Percentiles rank a stretch among this genome's conserved stretches.
phyloP scores from a whole-genome alignment of 2,329 filamentous ascomycete species.

The Dichotomopilus funicola region DNA sequence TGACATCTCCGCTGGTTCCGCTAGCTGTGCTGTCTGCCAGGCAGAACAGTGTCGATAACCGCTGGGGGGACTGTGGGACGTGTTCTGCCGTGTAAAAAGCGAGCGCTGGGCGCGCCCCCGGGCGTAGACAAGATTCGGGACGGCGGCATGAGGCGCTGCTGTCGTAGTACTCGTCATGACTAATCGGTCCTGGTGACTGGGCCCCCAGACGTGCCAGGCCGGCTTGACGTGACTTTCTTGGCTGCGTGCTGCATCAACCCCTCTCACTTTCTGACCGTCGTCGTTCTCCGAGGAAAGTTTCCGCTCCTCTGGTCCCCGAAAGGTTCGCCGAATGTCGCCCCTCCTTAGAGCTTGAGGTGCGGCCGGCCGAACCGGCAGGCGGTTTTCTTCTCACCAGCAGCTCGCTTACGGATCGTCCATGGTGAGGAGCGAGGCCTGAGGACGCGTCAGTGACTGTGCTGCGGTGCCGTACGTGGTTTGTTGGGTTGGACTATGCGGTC shows the following conservation, averaged over 20 bases:
- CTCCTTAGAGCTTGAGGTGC: slow-evolving; percentile 12
- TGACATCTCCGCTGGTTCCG: too few species aligned
- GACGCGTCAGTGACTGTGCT: neutral
- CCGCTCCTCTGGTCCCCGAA: too few species aligned
- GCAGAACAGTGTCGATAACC: too few species aligned
- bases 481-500: too few species aligned
- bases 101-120: too few species aligned
- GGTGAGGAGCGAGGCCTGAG: slow-evolving; percentile 8
- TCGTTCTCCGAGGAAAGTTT: neutral
- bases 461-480: too few species aligned
- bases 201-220: neutral
- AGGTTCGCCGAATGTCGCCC: slow-evolving; percentile 3
- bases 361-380: slow-evolving; percentile 1
- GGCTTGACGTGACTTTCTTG: slow-evolving; percentile 17
- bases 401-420: slow-evolving; percentile 12
- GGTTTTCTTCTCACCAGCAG: slow-evolving; percentile 10
- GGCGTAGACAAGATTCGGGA: too few species aligned
- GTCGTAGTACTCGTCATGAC: neutral
- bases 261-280: slow-evolving; percentile 13
- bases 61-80: too few species aligned
- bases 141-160: too few species aligned
- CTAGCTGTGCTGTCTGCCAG: too few species aligned
- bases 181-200: neutral
- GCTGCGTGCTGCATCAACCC: slow-evolving; percentile 14
- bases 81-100: too few species aligned